Evolutionary conservation across 805 yeast genomes (phyloP), one percentile per base, ranked within the genome.

Genomic region (Cyberlindnera mycetangii): DNA sequence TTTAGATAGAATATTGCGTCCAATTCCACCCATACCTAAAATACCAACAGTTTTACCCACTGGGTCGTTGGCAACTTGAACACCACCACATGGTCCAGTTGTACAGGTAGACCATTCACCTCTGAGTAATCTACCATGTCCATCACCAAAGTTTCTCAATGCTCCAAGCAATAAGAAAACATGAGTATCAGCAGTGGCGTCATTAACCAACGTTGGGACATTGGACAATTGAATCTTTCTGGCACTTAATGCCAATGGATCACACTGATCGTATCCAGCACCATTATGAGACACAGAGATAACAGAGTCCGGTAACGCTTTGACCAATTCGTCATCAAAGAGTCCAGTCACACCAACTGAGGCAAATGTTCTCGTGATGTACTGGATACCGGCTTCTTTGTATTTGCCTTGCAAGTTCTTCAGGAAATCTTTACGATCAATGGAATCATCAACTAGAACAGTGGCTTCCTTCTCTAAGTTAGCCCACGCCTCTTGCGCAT

Each of bases 1-100:
- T 54, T 92, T 75, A 52, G 80, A 78, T 42, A 88, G 74, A 41
- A 89, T 80, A 24, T 87, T 85, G 47, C 89, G 78, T 37, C 96
- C 96, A 65, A 89, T 88, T 28, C 95, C 95, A 27, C 96, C 96
- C 78, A 89, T 74, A 14, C 96, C 96, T 41, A 85, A 69, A 43
- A 89, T 81, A 39, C 96, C 96, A 18, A 89, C 82, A 16, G 72
- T 72, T 59, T 83, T 83, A 8, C 87, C 88, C 50, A 72, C 79
- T 15, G 95, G 95, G 57, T 83, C 90, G 57, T 76, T 75, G 7
- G 95, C 95, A 37, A 79, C 65, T 7, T 80, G 74, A 1, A 82
- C 75, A 3, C 83, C 85, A 28, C 78, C 67, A 20, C 74, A 72
- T 0, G 78, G 72, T 2, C 82, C 83, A 25, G 28, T 25, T 12